Evolutionary conservation across 129 eudicot genomes (phyloP), one percentile per base, ranked within the genome.

Genomic region (Pulicaria dysenterica): DNA sequence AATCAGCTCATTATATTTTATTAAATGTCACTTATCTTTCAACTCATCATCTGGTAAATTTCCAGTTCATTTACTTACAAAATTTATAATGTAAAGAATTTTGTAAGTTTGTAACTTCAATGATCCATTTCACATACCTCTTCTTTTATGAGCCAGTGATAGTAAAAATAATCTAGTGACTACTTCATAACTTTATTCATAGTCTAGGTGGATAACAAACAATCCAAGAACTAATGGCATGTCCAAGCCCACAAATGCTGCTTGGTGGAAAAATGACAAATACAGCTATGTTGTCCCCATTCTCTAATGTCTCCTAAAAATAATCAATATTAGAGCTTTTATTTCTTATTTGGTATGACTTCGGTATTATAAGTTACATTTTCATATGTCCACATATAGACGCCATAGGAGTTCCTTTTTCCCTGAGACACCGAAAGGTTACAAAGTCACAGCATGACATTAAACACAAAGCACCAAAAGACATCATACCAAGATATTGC

Each of bases 21-120:
- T 48, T 70, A 54, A 43, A 41, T 16, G 51, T 15, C 65, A 70
- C 24, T 24, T 17, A 31, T 42, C 40, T n/a, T 70, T 12, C 54
- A 41, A 70, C 3, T 70, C 36, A 53, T 48, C 58, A 70, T 70
- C 17, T 42, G 38, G 53, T 70, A 54, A 54, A 68, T 51, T 19
- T 53, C 10, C 17, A 36, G 40, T 69, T 54, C 40, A 16, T 11
- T 40, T 69, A 69, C 15, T 10, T 39, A 14, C 13, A 40, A 39
- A 53, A 15, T 8, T 51, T 19, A 39, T 38, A 16, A 39, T 24
- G 31, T 24, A 53, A 69, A 10, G n/a, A n/a, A n/a, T n/a, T n/a
- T n/a, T n/a, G n/a, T n/a, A n/a, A n/a, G 2, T 16, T 53, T 39
- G 3, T 8, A 37, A 53, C 16, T 5, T 70, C 42, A 41, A 54